Base-by-base conservation (phyloP, 208 protist species). In the Trichomonas tenax region DNA sequence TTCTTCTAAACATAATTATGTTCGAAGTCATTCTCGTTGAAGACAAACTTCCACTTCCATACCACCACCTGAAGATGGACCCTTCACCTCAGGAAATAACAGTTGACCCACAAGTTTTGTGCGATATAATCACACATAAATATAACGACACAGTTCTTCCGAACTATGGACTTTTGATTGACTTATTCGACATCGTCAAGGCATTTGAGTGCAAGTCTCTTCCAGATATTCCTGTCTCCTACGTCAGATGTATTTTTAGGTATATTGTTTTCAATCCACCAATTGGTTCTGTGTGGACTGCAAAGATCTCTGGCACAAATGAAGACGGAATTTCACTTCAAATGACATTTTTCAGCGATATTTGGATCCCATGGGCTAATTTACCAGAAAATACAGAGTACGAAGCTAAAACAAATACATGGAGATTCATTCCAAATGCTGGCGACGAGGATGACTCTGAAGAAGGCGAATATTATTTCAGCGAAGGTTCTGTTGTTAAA, bases 181-280 rank as follows among this genome's bases (percentile, higher is more conserved):
- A 90, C 10, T 36, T 90, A 45, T 90, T 44, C n/a, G 82, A 90
- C 17, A 90, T 90, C 2, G 82, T 90, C 10, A 90, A 90, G 48
- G 82, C n/a, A 10, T 38, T 3, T 36, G 82, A 90, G 48, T 26
- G 10, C 41, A 90, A 90, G 41, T 90, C 82, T 4, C 34, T 90
- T n/a, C 82, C 82, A 48, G 41, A 90, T n/a, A 14, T 90, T 34
- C 10, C 10, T 44, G 82, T 90, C 10, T 3, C 82, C 11, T 90
- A 90, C n/a, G 82, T 23, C n/a, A 90, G n/a, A 48, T 9, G 3
- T 48, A 1, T 90, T 48, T 90, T 90, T 31, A 9, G 82, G 21
- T 90, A 90, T 90, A 48, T 90, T 31, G 82, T 90, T 48, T 90
- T 90, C n/a, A 90, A 90, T 23, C 82, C 82, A n/a, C 82, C 82